Conservation (phyloP, 108 stramenopile genomes). For the Schizochytrium sp. region DNA sequence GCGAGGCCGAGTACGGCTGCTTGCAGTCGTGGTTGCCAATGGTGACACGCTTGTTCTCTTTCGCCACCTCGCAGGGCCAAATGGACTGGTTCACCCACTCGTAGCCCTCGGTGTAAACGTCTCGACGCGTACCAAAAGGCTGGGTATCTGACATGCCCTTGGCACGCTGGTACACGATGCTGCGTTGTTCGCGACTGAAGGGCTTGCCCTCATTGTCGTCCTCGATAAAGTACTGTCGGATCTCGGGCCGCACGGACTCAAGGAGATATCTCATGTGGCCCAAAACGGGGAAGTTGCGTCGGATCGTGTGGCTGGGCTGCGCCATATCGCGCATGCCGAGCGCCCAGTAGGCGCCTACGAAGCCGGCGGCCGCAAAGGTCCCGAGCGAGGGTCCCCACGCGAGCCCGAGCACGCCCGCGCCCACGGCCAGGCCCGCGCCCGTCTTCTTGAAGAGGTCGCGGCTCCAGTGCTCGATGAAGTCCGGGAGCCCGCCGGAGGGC, state of each 20-base stretch:
- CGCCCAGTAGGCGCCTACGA: conserved; percentile 51
- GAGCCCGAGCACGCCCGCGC: not conserved
- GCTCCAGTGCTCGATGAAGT: not conserved
- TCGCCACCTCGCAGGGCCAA: conserved; percentile 40
- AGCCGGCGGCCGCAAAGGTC: not conserved
- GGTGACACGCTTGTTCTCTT: conserved; percentile 34
- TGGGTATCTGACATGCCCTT: conserved; percentile 50
- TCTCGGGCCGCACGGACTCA: conserved; percentile 74
- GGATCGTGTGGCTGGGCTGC: conserved; percentile 60
- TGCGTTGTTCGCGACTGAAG: conserved; percentile 55
- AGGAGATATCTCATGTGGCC: conserved; percentile 68
- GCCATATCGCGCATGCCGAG: conserved; percentile 61
- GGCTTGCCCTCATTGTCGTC: conserved; percentile 61
- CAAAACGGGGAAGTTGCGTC: conserved; percentile 72
- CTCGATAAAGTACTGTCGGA: conserved; percentile 70
- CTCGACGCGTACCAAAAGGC: conserved; percentile 60
- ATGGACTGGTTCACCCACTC: conserved; percentile 75
- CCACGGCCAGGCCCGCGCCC: not conserved
- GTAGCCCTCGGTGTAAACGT: conserved; percentile 47
- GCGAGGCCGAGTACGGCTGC: conserved; percentile 58
- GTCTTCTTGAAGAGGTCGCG: not conserved
- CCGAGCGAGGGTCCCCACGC: not conserved
- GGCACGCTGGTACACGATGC: conserved; percentile 62
- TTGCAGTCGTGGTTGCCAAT: conserved; percentile 53
- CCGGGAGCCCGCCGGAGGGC: not conserved